Evolutionary conservation across 257 asterid genomes (phyloP), one percentile per base, ranked within the genome.

Genomic region (Nicotiana obtusifolia): DNA sequence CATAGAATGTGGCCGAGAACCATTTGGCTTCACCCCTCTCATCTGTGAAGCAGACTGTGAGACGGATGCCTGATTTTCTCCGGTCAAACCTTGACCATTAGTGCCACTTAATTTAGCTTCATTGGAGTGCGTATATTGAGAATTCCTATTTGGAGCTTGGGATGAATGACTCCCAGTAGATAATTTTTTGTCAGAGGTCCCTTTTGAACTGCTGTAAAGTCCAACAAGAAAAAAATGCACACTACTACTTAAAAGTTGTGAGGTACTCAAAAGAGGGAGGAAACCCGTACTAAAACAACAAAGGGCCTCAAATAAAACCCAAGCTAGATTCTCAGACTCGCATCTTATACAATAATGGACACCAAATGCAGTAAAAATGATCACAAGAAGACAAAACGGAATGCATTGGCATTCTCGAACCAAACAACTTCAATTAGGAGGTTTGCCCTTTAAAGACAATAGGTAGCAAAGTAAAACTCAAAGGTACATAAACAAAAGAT

Each of bases 51-150:
- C 65, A 78, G 91, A 77, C 88, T 60, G 84, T 26, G 86, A 67
- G 85, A 78, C 82, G 5, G 87, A 84, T 85, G 75, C 68, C 65
- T 30, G 89, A 86, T 83, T 88, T 89, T 88, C 97, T 35, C 89
- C 91, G 75, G 80, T 83, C 62, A 84, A 83, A 85, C 89, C 93
- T 83, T 90, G 93, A 89, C 86, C 83, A 80, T 79, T 87, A 69
- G 81, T 83, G 67, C 87, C 88, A 79, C 86, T 86, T 85, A 89
- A 69, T 30, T 80, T 69, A 41, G 86, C 87, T 84, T 88, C 93
- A 91, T 82, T 92, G 65, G 78, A 77, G 84, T 89, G 92, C 82
- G 84, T 86, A 26, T 90, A 86, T 41, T 87, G 97, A 78, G 86
- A 82, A 83, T 84, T 85, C 78, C 88, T 88, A 84, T 87, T 87